Base-by-base conservation (phyloP, 352 stramenopile genomes). In the Phytophthora fragariaefolia region DNA sequence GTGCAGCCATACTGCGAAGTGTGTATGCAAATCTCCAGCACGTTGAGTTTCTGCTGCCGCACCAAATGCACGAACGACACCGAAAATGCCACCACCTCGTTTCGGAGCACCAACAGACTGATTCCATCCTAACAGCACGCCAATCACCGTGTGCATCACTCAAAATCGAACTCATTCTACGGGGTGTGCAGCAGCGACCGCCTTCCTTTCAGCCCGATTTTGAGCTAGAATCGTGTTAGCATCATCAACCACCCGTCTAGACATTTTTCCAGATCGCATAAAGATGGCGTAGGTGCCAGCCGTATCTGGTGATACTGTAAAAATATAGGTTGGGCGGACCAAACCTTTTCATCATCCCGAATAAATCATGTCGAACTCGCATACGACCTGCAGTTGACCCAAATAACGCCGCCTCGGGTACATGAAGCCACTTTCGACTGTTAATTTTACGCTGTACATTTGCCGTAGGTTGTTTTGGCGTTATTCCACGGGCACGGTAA, bases 1-100 rank as follows among this genome's bases (percentile, higher is more conserved):
- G 45, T 74, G 56, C 1, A 76, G 26, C 71, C 67, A 76, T 0
- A 79, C 42, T 0, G 56, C 68, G 36, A 76, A 60, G 26, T 72
- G 67, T 0, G 59, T 59, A 27, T 76, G 72, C 0, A 80, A 20
- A 42, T 76, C 59, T n/a, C 72, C 67, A 13, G 68, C 51, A 1
- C 59, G 24, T 53, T 80, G 68, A 0, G 72, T 80, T 50, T 77
- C 68, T 26, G 58, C 57, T 23, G 63, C 38, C 10, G 18, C 66
- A 9, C 38, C 43, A 68, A 70, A 74, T 1, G 67, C 72, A 18
- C 60, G 36, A 7, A 76, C 66, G 3, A 76, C 43, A 2, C 72
- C 72, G 58, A 80, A 71, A 6, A 74, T 57, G 0, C 66, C 66
- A 12, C 71, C 66, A 3, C 57, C 55, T 2, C 47, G 49, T 7